Evolutionary conservation across 2,329 filamentous ascomycete species (phyloP), one percentile per base, ranked within the genome.

Genomic region (Ophiostoma piceae): DNA sequence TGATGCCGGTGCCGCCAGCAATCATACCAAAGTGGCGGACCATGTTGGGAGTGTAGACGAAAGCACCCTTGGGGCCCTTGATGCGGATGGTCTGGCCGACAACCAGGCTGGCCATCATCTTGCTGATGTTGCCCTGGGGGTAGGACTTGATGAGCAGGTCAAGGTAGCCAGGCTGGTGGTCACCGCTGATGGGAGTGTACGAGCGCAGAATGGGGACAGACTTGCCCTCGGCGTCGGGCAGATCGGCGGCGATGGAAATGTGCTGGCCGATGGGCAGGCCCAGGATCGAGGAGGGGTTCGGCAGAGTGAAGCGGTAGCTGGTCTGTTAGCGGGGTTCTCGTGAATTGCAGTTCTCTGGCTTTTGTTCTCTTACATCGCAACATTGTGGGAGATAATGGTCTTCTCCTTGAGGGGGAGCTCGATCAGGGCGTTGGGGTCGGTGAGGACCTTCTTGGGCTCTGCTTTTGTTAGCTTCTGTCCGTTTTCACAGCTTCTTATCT

Each of bases 71-170:
- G 80, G 95, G 95, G 11, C 95, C 95, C 76, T 88, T 89, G 76
- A 98, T 90, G 79, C 92, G 92, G 85, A 99, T 95, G 72, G 86
- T 90, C 80, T 96, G 88, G 72, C 94, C 94, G 72, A 97, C 85
- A 73, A 86, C 87, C 73, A 99, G 87, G 14, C 87, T 88, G 66
- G 92, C 92, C 82, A 99, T 89, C 82, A 96, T 86, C 83, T 92
- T 94, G 79, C 92, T 96, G 84, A 99, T 98, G 84, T 98, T 98
- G 76, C 95, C 95, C 75, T 92, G 94, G 2, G 94, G 92, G 82
- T 99, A 99, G 35, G 93, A 93, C 85, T 99, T 99, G 85, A 99
- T 94, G 76, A 99, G 87, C 72, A 99, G 90, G 81, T 98, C 95
- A 80, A 99, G 93, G 85, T 92, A 90, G 79, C 95, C 95, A 69